Percentiles rank a stretch among this genome's conserved stretches.
These are phyloP conservation scores for Cutaneotrichosporon mucoides DNA, from an alignment of 1,284 basidiomycete species.

Conservation along the genomic window DNA sequence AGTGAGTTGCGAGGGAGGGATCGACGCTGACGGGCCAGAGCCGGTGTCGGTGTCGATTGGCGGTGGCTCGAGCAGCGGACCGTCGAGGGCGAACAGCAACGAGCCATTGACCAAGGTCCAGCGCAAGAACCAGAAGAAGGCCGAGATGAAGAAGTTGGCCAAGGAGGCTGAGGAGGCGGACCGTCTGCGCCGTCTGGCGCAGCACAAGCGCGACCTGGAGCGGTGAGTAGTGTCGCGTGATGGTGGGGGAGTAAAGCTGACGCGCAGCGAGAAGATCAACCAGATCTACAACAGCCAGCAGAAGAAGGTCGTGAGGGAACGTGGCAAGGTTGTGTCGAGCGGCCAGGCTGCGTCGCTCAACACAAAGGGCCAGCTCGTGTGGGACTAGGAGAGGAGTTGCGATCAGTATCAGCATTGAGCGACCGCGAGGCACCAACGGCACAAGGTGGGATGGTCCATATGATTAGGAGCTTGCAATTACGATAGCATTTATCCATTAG, in stretches of 20 bases:
- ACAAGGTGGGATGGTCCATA: no score
- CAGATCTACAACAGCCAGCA: constrained; percentile 32
- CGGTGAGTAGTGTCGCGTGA: constrained; percentile 23
- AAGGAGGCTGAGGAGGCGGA: constrained; percentile 41
- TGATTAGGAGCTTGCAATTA: neutral
- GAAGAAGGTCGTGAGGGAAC: constrained; percentile 25
- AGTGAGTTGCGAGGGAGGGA: constrained; percentile 27
- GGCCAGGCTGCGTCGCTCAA: constrained; percentile 26
- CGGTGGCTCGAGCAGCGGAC: neutral
- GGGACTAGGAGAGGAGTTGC: constrained; percentile 26
- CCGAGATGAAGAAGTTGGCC: constrained; percentile 41
- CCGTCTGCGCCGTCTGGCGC: constrained; percentile 31
- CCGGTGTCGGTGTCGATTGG: constrained; percentile 31
- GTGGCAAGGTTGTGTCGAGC: constrained; percentile 20
- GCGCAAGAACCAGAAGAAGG: constrained; percentile 45
- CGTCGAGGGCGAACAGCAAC: neutral
- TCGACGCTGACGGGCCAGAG: constrained; percentile 22
- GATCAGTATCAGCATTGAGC: neutral
- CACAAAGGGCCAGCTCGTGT: constrained; percentile 39
- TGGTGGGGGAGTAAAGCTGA: neutral
- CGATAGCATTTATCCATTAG: neutral
- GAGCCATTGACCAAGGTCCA: constrained; percentile 31
- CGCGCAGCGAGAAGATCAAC: constrained; percentile 37
- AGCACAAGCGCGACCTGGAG: constrained; percentile 40
- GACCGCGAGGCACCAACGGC: no score